Base-by-base conservation (phyloP, 306 rosid species). In the Styphnolobium japonicum region DNA sequence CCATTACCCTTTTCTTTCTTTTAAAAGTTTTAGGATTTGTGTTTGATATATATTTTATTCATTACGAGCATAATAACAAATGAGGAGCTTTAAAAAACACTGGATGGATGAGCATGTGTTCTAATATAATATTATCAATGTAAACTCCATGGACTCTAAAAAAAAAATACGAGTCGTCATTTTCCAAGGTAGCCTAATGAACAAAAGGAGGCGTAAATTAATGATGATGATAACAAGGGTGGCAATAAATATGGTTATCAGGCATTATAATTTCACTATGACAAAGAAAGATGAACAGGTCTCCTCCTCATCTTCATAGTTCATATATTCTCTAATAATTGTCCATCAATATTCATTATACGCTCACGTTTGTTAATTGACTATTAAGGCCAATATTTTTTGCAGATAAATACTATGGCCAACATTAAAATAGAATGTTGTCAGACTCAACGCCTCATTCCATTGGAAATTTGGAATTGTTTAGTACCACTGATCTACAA, bases 101-200 rank as follows among this genome's bases (percentile, higher is more conserved):
- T 57, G 63, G 21, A 23, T 56, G 73, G 91, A 85, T 85, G 72
- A 80, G 78, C 65, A 82, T 71, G 78, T 71, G 78, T 45, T 71
- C 31, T 31, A 19, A 4, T 23, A 10, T 79, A 79, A 87, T 79
- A 76, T 79, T 71, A 57, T 43, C 49, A 39, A 66, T 57, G 33
- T 79, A 56, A 65, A 71, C 83, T 75, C 79, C 72, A 66, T 66
- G 76, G 45, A n/a, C 79, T 45, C 65, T 79, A 4, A 21, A 40
- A 73, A 71, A 40, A 8, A 22, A 5, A 57, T 2, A 14, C 7
- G 2, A 6, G 48, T 55, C 57, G 67, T 84, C 79, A 22, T 56
- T 75, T 81, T 75, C 72, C 43, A 16, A 16, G 22, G 49, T 77
- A 71, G 25, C 57, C 37, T 58, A 58, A 81, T n/a, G 12, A 76